Percentiles rank a stretch among this genome's conserved stretches.
Conservation (phyloP, 495 filamentous ascomycete species). For the Podospora conica region DNA sequence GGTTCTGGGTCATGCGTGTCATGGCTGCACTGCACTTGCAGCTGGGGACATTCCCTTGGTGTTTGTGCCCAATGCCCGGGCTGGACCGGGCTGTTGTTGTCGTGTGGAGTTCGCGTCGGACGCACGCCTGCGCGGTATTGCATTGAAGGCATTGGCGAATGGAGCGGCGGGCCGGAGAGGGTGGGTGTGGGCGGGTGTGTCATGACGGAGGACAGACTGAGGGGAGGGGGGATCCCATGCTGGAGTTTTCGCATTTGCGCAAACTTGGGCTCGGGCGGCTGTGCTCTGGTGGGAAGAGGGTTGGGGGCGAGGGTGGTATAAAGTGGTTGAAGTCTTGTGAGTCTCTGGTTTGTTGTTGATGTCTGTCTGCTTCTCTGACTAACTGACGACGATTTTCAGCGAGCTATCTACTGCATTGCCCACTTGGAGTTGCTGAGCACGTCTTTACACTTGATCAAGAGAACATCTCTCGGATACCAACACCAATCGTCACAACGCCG, state of each 20-base stretch:
- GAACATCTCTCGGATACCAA: background rate
- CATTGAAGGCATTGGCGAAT: slow-evolving; percentile 24
- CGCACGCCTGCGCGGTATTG: slow-evolving; percentile 7
- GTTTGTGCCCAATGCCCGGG: slow-evolving; percentile 14
- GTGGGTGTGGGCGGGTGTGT: slow-evolving; percentile 10
- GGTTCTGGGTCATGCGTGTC: slow-evolving; percentile 20
- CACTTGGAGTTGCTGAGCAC: background rate
- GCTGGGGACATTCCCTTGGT: background rate
- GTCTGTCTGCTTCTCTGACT: background rate
- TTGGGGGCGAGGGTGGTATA: background rate
- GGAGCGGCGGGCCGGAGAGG: slow-evolving; percentile 8
- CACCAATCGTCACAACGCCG: background rate
- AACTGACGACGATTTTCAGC: no score
- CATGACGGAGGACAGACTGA: slow-evolving; percentile 1
- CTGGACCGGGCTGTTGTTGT: slow-evolving; percentile 8
- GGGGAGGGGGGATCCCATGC: background rate
- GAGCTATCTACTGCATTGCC: background rate
- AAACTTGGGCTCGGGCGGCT: slow-evolving; percentile 10
- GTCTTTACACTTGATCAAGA: background rate
- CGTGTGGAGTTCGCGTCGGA: slow-evolving; percentile 10
- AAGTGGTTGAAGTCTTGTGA: background rate
- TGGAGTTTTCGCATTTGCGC: slow-evolving; percentile 32
- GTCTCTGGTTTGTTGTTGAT: background rate
- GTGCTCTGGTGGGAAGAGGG: slow-evolving; percentile 15
- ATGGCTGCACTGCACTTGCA: slow-evolving; percentile 10